phyloP scores from a whole-genome alignment of 305 asterid species.

The Fraxinus sp. region DNA sequence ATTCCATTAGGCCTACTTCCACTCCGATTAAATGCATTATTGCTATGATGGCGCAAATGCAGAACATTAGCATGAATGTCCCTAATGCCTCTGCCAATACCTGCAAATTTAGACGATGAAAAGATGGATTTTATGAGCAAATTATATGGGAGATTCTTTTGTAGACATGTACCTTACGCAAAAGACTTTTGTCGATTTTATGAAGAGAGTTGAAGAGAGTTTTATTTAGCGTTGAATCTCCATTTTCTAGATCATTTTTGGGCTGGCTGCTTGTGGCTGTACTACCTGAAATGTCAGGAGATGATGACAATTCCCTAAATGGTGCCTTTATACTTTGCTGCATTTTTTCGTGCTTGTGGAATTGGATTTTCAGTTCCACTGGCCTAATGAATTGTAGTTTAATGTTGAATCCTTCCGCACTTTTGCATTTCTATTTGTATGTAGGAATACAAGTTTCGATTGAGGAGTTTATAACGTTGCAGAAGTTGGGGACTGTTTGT shows the following conservation, averaged over 20 bases:
- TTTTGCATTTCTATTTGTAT: neutral
- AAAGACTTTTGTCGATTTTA: conserved; percentile 25
- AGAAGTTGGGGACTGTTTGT: conserved; percentile 20
- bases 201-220: conserved; percentile 6
- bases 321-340: conserved; percentile 27
- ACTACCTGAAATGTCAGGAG: conserved; percentile 29
- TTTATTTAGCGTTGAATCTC: conserved; percentile 14
- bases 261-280: conserved; percentile 29
- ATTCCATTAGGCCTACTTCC: conserved; percentile 56
- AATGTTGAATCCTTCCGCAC: neutral
- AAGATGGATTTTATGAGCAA: neutral
- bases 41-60: conserved; percentile 65
- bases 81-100: conserved; percentile 73
- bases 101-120: conserved; percentile 35
- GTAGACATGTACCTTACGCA: conserved; percentile 42
- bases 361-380: neutral
- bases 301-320: conserved; percentile 20
- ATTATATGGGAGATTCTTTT: neutral
- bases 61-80: conserved; percentile 59
- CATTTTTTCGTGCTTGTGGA: neutral
- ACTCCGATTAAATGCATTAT: conserved; percentile 52
- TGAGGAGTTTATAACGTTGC: conserved; percentile 28
- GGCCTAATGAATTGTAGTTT: neutral
- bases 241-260: conserved; percentile 32
- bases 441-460: neutral